phyloP scores from a whole-genome alignment of 306 rosid genomes.

The Inga laurina region DNA sequence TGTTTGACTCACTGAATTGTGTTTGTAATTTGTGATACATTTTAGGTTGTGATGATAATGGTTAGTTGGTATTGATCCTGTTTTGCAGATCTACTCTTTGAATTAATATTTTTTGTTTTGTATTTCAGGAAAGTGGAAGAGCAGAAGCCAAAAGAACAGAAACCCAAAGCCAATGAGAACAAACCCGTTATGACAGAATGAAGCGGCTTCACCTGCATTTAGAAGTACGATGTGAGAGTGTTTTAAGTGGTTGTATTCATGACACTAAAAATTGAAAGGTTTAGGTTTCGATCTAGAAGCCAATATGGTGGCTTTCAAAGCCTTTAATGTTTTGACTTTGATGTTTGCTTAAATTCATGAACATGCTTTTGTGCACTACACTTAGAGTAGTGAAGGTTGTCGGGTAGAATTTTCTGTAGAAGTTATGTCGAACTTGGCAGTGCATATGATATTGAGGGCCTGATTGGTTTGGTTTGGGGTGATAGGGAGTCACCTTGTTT shows the following conservation, averaged over 20 bases:
- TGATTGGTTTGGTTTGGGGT: too few species aligned
- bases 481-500: too few species aligned
- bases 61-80: background rate
- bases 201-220: constrained; percentile 26
- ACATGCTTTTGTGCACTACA: background rate
- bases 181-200: constrained; percentile 96
- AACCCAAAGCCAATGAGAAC: constrained; percentile 83
- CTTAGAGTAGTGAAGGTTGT: constrained; percentile 10
- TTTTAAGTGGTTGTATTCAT: constrained; percentile 17
- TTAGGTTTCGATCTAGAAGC: background rate
- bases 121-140: constrained; percentile 78
- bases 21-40: background rate
- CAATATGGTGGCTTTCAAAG: background rate
- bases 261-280: background rate
- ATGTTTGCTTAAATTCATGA: constrained; percentile 6
- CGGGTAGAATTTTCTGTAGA: background rate
- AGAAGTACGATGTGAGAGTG: constrained; percentile 24
- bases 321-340: background rate
- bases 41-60: background rate
- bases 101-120: constrained; percentile 11
- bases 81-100: constrained; percentile 3
- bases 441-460: background rate
- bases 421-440: background rate
- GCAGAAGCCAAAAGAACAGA: constrained; percentile 93
- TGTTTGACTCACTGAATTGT: background rate